Base-by-base conservation (phyloP, 2,329 filamentous ascomycete genomes). In the Stagonosporopsis vannaccii region DNA sequence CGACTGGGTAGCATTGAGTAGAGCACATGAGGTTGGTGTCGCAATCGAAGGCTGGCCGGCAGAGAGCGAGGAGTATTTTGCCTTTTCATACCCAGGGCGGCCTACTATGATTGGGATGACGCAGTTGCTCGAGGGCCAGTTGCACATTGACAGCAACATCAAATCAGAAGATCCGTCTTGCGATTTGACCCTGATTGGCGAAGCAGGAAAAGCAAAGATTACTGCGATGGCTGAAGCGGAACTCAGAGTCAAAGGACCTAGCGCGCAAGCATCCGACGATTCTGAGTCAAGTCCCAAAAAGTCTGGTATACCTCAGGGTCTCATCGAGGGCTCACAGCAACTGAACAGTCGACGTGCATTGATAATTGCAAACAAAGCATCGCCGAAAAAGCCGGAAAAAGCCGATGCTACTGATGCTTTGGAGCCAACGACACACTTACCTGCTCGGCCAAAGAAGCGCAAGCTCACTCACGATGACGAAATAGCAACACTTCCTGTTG, bases 21-120 rank as follows among this genome's bases (percentile, higher is more conserved):
- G 79, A 23, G 87, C 86, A 20, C 90, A 94, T 63, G 91, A 97
- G 70, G 82, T 97, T 55, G 92, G 92, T 0, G 75, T 96, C 11
- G 90, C 87, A 55, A 77, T 97, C 2, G 71, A 85, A 2, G 77
- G 85, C 26, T 92, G 94, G 69, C 89, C 91, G 0, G 79, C 80
- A 11, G 80, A 83, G 0, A 82, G 83, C 3, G 83, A 84, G 2
- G 73, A 79, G 15, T 80, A 83, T 3, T 97, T 92, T 89, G 86
- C 90, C 0, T 82, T 97, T 26, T 73, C 73, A 3, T 68, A 67
- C 9, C 74, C 77, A 1, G 66, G 79, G 7, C 76, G 79, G 17
- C 82, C 83, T 1, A 69, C 85, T 1, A 76, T 89, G 26, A 78
- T 87, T 20, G 86, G 87, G 0, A 78, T 85, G 3, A 81, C 82